Evolutionary conservation across 306 rosid species (phyloP).

Genomic region (Gastrolobium bilobum): DNA sequence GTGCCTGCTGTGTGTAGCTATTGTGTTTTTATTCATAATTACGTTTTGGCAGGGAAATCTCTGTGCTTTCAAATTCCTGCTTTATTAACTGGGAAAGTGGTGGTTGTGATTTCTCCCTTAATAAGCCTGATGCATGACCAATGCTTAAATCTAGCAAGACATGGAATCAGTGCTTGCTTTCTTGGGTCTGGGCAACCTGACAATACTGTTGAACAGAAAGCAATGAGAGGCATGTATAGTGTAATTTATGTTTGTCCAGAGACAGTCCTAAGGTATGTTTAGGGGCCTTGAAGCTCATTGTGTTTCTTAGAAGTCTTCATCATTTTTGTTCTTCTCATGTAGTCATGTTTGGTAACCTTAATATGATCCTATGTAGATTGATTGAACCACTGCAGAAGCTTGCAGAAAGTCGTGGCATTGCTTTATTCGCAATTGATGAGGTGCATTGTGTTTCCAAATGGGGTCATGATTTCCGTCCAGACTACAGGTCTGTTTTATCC

Average conservation of each 20-base stretch:
- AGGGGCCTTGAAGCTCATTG: slow-evolving; percentile 25
- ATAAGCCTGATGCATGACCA: slow-evolving; percentile 98
- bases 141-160: slow-evolving; percentile 80
- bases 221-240: slow-evolving; percentile 84
- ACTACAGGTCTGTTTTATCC: slow-evolving; percentile 73
- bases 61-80: slow-evolving; percentile 96
- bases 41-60: slow-evolving; percentile 81
- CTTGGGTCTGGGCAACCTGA: slow-evolving; percentile 98
- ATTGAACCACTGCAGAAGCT: slow-evolving; percentile 79
- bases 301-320: not conserved
- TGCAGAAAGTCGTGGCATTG: slow-evolving; percentile 83
- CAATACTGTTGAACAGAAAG: slow-evolving; percentile 81
- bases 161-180: slow-evolving; percentile 89
- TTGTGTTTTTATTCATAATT: slow-evolving; percentile 34
- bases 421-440: slow-evolving; percentile 94
- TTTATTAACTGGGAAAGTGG: slow-evolving; percentile 90
- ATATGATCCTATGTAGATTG: slow-evolving; percentile 62
- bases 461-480: slow-evolving; percentile 98
- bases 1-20: slow-evolving; percentile 25
- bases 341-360: slow-evolving; percentile 31
- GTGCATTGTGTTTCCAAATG: slow-evolving; percentile 97
- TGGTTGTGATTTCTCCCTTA: slow-evolving; percentile 93
- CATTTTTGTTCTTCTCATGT: not conserved
- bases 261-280: slow-evolving; percentile 80
- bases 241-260: slow-evolving; percentile 91